Percentiles rank a stretch among this genome's conserved stretches.
Conservation (phyloP, 164 flowering plant genomes). For the Magnolia changhungtana region DNA sequence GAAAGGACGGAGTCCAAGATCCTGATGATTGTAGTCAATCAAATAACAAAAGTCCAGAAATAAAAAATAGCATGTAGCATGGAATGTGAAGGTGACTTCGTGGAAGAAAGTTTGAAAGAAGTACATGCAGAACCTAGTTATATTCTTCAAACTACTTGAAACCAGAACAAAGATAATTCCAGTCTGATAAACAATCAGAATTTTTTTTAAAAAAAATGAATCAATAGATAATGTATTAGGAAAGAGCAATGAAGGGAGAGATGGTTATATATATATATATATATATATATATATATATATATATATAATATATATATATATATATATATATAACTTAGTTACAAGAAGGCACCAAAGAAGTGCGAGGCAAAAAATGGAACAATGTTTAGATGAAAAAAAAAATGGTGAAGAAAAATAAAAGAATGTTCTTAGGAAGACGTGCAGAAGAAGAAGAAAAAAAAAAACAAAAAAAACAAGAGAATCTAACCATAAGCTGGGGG, state of each 20-base stretch:
- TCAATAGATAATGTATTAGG: not conserved
- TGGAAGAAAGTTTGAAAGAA: not conserved
- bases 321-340: too few species aligned
- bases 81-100: not conserved
- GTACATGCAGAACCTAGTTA: not conserved
- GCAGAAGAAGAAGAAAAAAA: not conserved
- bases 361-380: not conserved
- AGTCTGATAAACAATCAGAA: not conserved
- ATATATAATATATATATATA: too few species aligned
- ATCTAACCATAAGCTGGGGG: slow-evolving; percentile 96
- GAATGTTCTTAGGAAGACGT: not conserved
- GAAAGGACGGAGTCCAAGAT: not conserved
- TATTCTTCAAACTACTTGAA: too few species aligned
- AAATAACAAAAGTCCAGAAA: not conserved
- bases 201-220: too few species aligned
- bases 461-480: slow-evolving; percentile 1
- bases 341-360: not conserved
- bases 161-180: not conserved
- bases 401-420: not conserved
- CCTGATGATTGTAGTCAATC: not conserved
- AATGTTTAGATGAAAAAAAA: too few species aligned
- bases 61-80: not conserved
- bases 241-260: not conserved
- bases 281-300: too few species aligned
- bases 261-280: too few species aligned